phyloP scores from a whole-genome alignment of 192 early-diverging fungal genomes.

The Mortierella antarctica region DNA sequence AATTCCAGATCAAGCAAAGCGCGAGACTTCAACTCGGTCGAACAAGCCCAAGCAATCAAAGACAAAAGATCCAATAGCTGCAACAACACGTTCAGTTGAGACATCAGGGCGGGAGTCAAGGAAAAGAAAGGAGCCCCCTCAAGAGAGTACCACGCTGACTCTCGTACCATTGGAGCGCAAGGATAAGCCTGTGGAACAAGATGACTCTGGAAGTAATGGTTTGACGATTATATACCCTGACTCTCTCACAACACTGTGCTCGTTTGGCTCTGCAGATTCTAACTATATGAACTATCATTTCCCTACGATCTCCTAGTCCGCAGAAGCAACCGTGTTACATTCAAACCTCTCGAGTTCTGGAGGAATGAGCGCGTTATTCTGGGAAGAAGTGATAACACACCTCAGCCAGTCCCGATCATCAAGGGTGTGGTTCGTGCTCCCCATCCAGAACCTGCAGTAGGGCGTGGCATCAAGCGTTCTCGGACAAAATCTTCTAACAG shows the following conservation, averaged over 20 bases:
- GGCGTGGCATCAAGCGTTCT: too few species aligned
- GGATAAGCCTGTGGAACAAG: neutral
- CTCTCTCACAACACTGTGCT: neutral
- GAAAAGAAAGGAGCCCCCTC: neutral
- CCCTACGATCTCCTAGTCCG: slow-evolving; percentile 7
- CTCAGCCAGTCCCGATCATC: slow-evolving; percentile 9
- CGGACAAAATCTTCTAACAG: too few species aligned
- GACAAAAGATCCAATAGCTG: too few species aligned
- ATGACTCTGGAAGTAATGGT: neutral
- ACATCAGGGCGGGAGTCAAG: neutral
- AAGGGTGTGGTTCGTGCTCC: slow-evolving; percentile 25
- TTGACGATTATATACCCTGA: neutral
- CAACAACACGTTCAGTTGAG: too few species aligned
- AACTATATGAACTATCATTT: neutral
- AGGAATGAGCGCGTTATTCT: slow-evolving; percentile 30
- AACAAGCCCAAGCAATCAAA: too few species aligned
- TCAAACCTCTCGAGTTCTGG: slow-evolving; percentile 30
- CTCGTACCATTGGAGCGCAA: neutral
- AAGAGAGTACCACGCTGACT: neutral
- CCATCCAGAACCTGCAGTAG: neutral
- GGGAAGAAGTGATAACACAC: slow-evolving; percentile 1
- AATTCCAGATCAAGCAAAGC: too few species aligned
- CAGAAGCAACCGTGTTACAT: slow-evolving; percentile 12
- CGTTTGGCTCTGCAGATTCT: neutral
- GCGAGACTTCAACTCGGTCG: too few species aligned